phyloP scores from a whole-genome alignment of 108 stramenopile species.

The Stephanodiscus triporus region DNA sequence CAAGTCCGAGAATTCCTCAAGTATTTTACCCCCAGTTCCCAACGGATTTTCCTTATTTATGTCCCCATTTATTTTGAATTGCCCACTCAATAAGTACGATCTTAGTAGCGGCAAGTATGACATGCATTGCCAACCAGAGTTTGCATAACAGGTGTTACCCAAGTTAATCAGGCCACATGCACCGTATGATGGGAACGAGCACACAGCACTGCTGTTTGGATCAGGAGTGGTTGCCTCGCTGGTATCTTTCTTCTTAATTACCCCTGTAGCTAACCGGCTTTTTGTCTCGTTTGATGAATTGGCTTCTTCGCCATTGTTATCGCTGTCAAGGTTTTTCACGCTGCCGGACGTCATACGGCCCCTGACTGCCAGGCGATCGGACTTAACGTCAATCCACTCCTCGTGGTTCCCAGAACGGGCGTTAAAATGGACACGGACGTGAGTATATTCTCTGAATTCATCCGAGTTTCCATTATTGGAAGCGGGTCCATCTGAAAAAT shows the following conservation, averaged over 20 bases:
- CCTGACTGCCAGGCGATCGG: constrained; percentile 76
- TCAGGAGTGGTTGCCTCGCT: constrained; percentile 22
- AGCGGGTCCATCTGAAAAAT: constrained; percentile 2
- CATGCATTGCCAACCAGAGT: constrained; percentile 94
- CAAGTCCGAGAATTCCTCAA: constrained; percentile 91
- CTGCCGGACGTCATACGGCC: constrained; percentile 75
- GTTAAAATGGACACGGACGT: constrained; percentile 75
- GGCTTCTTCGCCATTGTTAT: constrained; percentile 25
- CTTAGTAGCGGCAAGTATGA: constrained; percentile 87
- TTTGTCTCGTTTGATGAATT: constrained; percentile 47
- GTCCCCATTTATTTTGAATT: constrained; percentile 79
- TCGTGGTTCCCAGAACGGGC: constrained; percentile 67
- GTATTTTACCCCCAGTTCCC: constrained; percentile 92
- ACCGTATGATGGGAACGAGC: constrained; percentile 83
- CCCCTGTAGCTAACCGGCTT: constrained; percentile 46
- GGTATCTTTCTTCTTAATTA: constrained; percentile 51
- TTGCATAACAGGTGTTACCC: constrained; percentile 97
- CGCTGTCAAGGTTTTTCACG: constrained; percentile 36
- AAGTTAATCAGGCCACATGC: constrained; percentile 86
- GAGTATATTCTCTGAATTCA: constrained; percentile 46
- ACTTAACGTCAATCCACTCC: constrained; percentile 87
- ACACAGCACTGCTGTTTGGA: constrained; percentile 53
- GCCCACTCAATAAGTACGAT: constrained; percentile 83
- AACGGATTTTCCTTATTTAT: constrained; percentile 94
- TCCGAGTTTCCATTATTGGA: constrained; percentile 12